phyloP scores from a whole-genome alignment of 306 rosid genomes.

The Lupinus albus region DNA sequence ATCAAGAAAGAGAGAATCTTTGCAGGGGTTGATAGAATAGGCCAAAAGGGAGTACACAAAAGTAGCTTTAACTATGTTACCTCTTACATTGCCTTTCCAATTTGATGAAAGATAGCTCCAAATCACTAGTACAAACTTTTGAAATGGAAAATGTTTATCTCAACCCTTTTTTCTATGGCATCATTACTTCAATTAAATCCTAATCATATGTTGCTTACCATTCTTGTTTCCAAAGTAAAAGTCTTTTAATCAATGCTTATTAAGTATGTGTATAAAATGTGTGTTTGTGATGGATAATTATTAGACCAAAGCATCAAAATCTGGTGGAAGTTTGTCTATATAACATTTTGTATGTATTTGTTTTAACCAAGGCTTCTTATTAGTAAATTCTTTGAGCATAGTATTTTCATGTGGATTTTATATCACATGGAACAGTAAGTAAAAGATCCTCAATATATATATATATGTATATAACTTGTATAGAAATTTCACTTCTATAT shows the following conservation, averaged over 20 bases:
- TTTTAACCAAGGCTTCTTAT: too few relatives aligned
- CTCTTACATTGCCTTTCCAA: constrained; percentile 40
- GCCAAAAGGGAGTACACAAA: constrained; percentile 22
- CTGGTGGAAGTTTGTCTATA: constrained; percentile 29
- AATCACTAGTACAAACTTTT: constrained; percentile 42
- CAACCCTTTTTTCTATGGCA: too few relatives aligned
- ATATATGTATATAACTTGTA: too few relatives aligned
- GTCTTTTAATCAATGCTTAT: too few relatives aligned
- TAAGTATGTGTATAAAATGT: too few relatives aligned
- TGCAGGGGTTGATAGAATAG: constrained; percentile 60
- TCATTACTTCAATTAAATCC: too few relatives aligned
- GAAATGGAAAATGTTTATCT: too few relatives aligned
- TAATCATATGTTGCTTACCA: too few relatives aligned
- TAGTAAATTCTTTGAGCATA: too few relatives aligned
- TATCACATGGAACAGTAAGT: background rate
- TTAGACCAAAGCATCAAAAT: constrained; percentile 32
- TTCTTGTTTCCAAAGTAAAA: too few relatives aligned
- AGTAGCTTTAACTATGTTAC: constrained; percentile 24
- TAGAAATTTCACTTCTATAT: constrained; percentile 25
- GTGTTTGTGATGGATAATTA: background rate
- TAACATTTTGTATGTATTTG: constrained; percentile 13
- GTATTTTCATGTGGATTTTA: too few relatives aligned
- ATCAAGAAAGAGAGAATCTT: constrained; percentile 57
- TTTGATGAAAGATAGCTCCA: constrained; percentile 41
- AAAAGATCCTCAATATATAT: constrained; percentile 23